Evolutionary conservation across 1,139 yeast genomes (phyloP), one percentile per base, ranked within the genome.

Genomic region (Meyerozyma guilliermondii): DNA sequence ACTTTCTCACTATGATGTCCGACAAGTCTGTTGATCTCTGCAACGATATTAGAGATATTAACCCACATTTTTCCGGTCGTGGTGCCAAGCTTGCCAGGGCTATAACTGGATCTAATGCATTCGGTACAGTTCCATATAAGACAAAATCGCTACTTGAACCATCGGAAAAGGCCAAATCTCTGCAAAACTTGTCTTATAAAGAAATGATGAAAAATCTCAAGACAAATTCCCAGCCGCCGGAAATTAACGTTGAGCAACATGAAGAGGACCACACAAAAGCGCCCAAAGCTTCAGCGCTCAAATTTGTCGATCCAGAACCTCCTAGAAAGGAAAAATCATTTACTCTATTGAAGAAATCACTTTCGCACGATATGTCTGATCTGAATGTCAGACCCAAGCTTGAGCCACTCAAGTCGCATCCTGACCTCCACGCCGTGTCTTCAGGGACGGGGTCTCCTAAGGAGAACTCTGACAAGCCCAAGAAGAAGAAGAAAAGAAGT

Each of bases 81-180:
- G 78, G 78, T 3, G 72, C 78, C 10, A 65, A 66, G 48, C 56
- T 74, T 41, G 79, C 78, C 1, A 53, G 74, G 16, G 68, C 63
- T 4, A 69, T 74, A 24, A 74, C 79, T 1, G 79, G 79, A 0
- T 69, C 76, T 1, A 68, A 59, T 44, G 54, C 60, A 3, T 71
- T 71, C 53, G 76, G 74, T 0, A 52, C 56, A 5, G 59, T 62
- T 7, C 73, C 76, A 1, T 68, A 64, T 50, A 69, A 68, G 46
- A 71, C 76, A 11, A 71, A 70, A 51, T 70, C 76, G 9, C 48
- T 72, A 46, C 55, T 72, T 30, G 62, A 54, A 4, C 74, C 76
- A 2, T 51, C 63, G 2, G 62, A 58, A 39, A 47, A 49, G 37
- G 46, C 56, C 3, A 48, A 45, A 8, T 39, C 50, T 1, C 43